phyloP scores from a whole-genome alignment of 495 filamentous ascomycete species.

The Tricharina praecox region DNA sequence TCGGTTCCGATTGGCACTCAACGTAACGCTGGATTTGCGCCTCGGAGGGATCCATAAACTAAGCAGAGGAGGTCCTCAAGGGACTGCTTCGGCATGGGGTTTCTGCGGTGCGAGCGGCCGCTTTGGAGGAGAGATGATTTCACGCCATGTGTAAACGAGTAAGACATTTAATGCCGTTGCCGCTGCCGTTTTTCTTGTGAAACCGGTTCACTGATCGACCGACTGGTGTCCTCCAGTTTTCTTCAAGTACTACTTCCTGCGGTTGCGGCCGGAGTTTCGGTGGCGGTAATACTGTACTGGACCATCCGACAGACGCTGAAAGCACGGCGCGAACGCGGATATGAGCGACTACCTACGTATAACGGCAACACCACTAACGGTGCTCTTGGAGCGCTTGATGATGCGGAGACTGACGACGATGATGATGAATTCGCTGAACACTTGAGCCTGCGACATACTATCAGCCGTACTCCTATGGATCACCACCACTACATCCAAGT shows the following conservation, averaged over 20 bases:
- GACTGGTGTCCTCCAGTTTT: constrained; percentile 42
- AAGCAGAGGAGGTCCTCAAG: too few species aligned
- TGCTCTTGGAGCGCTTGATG: constrained; percentile 16
- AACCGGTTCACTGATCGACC: constrained; percentile 1
- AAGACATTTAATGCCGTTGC: constrained; percentile 26
- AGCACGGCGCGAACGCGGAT: constrained; percentile 29
- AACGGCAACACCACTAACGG: too few species aligned
- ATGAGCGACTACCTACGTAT: constrained; percentile 36
- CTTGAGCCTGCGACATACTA: constrained; percentile 45
- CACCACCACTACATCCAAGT: constrained; percentile 58
- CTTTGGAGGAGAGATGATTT: constrained; percentile 84
- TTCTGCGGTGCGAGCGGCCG: constrained; percentile 60
- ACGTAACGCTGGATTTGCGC: too few species aligned
- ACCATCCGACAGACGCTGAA: constrained; percentile 33
- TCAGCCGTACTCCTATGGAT: constrained; percentile 40
- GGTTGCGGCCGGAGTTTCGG: constrained; percentile 48
- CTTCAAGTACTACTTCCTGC: constrained; percentile 73
- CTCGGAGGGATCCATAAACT: too few species aligned
- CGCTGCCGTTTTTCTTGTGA: not conserved
- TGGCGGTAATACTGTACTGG: constrained; percentile 45
- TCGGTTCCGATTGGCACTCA: too few species aligned
- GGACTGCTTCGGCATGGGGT: constrained; percentile 29
- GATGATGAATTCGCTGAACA: constrained; percentile 49
- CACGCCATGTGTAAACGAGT: constrained; percentile 80
- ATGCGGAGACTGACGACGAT: constrained; percentile 32